Evolutionary conservation across 805 yeast genomes (phyloP).

Genomic region (Starmera caribaea): DNA sequence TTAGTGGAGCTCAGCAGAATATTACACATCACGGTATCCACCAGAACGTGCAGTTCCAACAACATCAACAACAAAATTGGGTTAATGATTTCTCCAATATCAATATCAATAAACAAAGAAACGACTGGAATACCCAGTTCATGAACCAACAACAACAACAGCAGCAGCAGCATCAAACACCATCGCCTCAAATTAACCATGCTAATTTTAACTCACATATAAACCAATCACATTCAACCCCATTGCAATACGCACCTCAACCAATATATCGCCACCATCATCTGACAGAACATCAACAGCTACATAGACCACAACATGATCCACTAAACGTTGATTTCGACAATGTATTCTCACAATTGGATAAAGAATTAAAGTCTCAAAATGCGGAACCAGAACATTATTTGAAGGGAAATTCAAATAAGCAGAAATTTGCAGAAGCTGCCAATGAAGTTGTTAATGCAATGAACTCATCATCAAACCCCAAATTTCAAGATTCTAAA

Average conservation of each 20-base stretch:
- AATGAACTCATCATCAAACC: slow-evolving; percentile 10
- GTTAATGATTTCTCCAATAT: neutral
- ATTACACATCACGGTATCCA: neutral
- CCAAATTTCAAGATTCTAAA: slow-evolving; percentile 17
- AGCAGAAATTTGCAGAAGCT: slow-evolving; percentile 15
- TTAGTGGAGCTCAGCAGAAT: neutral
- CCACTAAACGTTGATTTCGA: slow-evolving; percentile 4
- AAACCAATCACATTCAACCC: no score
- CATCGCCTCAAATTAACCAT: neutral
- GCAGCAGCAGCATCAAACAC: neutral
- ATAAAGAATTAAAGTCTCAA: slow-evolving; percentile 6
- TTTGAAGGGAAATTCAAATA: slow-evolving; percentile 1
- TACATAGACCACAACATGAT: slow-evolving; percentile 2
- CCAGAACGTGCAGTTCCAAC: neutral
- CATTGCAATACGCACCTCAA: no score
- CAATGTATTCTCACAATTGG: slow-evolving; percentile 7
- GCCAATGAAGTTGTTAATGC: slow-evolving; percentile 17
- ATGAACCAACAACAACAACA: neutral
- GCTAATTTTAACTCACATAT: no score
- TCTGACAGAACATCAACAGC: slow-evolving; percentile 1
- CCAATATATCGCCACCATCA: neutral
- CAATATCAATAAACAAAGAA: neutral
- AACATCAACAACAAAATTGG: neutral
- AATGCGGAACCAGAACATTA: neutral
- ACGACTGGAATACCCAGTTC: slow-evolving; percentile 1